A percentile compares a stretch with the other conserved stretches of the same genome.
phyloP scores from a whole-genome alignment of 352 stramenopile species.

The Phytopythium cucurbitacearum region DNA sequence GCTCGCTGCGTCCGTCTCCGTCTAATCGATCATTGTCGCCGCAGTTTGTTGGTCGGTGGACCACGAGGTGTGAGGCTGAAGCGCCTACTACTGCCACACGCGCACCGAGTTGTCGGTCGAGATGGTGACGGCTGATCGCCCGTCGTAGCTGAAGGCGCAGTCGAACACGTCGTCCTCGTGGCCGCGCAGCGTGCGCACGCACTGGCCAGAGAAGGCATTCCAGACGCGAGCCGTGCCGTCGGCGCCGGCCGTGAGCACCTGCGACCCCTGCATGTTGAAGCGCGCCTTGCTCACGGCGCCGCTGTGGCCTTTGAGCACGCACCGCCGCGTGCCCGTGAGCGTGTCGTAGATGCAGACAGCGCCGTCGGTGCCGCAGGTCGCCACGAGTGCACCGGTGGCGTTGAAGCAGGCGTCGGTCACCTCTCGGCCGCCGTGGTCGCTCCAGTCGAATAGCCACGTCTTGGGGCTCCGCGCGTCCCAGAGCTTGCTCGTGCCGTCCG shows the following conservation, averaged over 20 bases:
- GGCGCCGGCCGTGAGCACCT: constrained; percentile 48
- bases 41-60: too few species aligned
- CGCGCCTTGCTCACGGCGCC: constrained; percentile 40
- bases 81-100: constrained; percentile 33
- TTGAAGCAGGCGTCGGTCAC: constrained; percentile 61
- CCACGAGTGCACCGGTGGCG: constrained; percentile 58
- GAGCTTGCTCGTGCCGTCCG: constrained; percentile 54
- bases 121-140: constrained; percentile 31
- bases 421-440: constrained; percentile 40
- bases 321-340: constrained; percentile 50
- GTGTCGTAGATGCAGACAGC: constrained; percentile 69
- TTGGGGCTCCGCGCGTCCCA: constrained; percentile 68
- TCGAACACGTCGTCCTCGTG: constrained; percentile 68
- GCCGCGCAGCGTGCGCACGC: constrained; percentile 47
- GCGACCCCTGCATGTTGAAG: constrained; percentile 68
- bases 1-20: not conserved
- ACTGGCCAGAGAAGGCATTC: constrained; percentile 67
- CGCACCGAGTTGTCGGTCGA: constrained; percentile 70
- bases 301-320: constrained; percentile 38
- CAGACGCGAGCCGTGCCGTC: constrained; percentile 61
- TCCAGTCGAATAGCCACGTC: constrained; percentile 48
- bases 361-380: constrained; percentile 43
- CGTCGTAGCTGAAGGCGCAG: constrained; percentile 65
- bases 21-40: constrained; percentile 8
- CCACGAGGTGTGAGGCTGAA: not conserved